phyloP scores from a whole-genome alignment of 176 grass and related monocot species.

The Alopecurus myosuroides region DNA sequence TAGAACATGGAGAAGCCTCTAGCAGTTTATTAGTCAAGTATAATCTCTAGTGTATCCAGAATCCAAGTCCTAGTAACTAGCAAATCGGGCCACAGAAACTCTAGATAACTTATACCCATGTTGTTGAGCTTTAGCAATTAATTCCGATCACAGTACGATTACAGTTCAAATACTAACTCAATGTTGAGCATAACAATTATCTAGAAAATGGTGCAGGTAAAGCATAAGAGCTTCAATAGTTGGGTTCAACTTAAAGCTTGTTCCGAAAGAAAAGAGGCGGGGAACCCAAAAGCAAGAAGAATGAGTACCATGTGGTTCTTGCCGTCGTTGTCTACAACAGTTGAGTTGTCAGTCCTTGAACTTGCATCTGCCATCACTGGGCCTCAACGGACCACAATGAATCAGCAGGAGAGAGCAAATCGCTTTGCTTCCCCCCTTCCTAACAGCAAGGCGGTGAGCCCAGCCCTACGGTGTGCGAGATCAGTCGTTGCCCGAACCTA shows the following conservation, averaged over 20 bases:
- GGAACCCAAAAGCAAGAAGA: background rate
- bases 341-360: slow-evolving; percentile 67
- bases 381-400: background rate
- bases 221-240: background rate
- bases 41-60: background rate
- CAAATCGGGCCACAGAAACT: background rate
- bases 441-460: background rate
- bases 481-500: background rate
- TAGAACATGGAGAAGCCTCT: background rate
- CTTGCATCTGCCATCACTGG: slow-evolving; percentile 65
- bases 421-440: slow-evolving; percentile 32
- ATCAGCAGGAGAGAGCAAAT: slow-evolving; percentile 30
- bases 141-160: background rate
- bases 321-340: slow-evolving; percentile 54
- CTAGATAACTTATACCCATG: background rate
- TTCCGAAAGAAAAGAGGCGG: background rate
- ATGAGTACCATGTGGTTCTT: slow-evolving; percentile 45
- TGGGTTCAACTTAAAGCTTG: background rate
- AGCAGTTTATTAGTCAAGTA: background rate
- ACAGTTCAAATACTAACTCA: background rate
- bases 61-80: background rate
- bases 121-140: background rate
- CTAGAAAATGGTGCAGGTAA: background rate
- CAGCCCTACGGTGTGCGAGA: background rate
- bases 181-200: background rate